These are phyloP conservation scores for Trichoderma harzianum DNA, from an alignment of 2,329 filamentous ascomycete genomes.

Conservation along the genomic window DNA sequence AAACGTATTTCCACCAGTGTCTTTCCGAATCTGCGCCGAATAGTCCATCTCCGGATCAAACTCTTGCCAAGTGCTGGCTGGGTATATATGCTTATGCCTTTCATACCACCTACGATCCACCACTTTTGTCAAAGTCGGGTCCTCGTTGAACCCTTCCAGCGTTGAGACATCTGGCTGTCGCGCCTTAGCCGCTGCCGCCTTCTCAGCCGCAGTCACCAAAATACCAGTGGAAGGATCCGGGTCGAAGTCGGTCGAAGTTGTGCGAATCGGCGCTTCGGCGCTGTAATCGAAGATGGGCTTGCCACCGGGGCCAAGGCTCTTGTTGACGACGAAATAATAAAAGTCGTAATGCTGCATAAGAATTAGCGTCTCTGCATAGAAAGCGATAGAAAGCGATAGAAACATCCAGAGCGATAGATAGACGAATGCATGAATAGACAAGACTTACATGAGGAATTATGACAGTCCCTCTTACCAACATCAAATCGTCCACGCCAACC, in stretches of 20 bases:
- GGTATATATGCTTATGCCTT: conserved; percentile 96
- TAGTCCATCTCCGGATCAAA: conserved; percentile 91
- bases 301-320: conserved; percentile 69
- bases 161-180: conserved; percentile 47
- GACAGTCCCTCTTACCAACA: conserved; percentile 84
- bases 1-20: conserved; percentile 86
- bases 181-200: conserved; percentile 36
- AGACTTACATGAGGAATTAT: conserved; percentile 87
- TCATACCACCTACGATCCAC: conserved; percentile 97
- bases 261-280: conserved; percentile 42
- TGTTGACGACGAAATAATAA: conserved; percentile 94
- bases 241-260: conserved; percentile 28
- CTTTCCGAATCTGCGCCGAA: conserved; percentile 70
- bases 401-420: not conserved
- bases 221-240: conserved; percentile 21
- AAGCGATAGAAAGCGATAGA: not conserved
- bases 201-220: conserved; percentile 34
- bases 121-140: conserved; percentile 82
- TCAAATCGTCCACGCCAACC: conserved; percentile 90
- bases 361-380: conserved; percentile 5
- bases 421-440: conserved; percentile 9
- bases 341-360: conserved; percentile 82
- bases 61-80: conserved; percentile 91
- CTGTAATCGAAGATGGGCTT: conserved; percentile 73
- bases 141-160: conserved; percentile 73